Conservation (phyloP, 805 yeast genomes). For the Kodamaea neixiangensis region DNA sequence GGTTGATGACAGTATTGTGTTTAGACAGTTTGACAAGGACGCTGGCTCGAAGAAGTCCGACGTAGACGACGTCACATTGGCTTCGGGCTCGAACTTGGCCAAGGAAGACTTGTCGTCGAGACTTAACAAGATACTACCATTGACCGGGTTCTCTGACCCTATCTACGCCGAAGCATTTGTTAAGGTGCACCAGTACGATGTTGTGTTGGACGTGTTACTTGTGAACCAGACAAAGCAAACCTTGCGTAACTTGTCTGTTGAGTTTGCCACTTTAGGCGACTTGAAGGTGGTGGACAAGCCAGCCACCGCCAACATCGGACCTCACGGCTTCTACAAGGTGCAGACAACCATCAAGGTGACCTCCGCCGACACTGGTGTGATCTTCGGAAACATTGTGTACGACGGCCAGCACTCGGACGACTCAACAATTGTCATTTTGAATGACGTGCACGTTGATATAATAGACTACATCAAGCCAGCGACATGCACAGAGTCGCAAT, state of each 20-base stretch:
- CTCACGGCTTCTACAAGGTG: slow-evolving; percentile 93
- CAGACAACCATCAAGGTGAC: slow-evolving; percentile 92
- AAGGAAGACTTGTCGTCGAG: slow-evolving; percentile 70
- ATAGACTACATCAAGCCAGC: slow-evolving; percentile 98
- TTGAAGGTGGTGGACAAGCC: slow-evolving; percentile 93
- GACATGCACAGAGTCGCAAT: slow-evolving; percentile 80
- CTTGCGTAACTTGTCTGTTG: slow-evolving; percentile 86
- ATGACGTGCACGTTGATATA: slow-evolving; percentile 93
- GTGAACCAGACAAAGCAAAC: slow-evolving; percentile 95
- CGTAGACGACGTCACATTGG: slow-evolving; percentile 58
- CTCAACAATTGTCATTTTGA: slow-evolving; percentile 84
- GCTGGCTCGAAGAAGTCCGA: slow-evolving; percentile 28
- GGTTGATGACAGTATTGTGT: slow-evolving; percentile 74
- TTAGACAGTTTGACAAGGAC: slow-evolving; percentile 71
- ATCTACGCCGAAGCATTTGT: slow-evolving; percentile 97
- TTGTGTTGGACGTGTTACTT: slow-evolving; percentile 86
- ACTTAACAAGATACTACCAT: slow-evolving; percentile 83
- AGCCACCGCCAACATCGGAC: slow-evolving; percentile 84
- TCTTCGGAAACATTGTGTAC: slow-evolving; percentile 94
- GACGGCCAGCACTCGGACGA: slow-evolving; percentile 95
- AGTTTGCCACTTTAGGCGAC: slow-evolving; percentile 95
- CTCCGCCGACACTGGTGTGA: slow-evolving; percentile 97
- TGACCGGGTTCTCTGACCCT: slow-evolving; percentile 98
- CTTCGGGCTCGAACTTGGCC: slow-evolving; percentile 51
- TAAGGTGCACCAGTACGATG: slow-evolving; percentile 95